Evolutionary conservation across 768 basidiomycete species (phyloP), one percentile per base, ranked within the genome.

Genomic region (Leccinum disarticulatum): DNA sequence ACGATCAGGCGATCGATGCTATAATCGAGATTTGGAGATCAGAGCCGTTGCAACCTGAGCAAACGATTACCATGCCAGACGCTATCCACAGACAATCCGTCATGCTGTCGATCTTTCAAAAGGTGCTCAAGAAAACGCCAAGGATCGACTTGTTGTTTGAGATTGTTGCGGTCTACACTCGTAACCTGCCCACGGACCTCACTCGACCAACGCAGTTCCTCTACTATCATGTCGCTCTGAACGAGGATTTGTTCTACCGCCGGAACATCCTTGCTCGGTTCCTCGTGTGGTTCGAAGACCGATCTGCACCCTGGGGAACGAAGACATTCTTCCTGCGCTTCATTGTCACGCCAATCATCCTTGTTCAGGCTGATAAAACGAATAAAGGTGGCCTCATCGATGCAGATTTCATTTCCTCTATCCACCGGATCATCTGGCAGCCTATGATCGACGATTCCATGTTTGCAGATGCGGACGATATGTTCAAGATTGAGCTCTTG

Each of bases 61-160:
- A 76, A 56, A 72, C 75, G 11, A 76, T 76, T n/a, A 67, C 75
- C 43, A 71, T 78, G 25, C 79, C 79, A 1, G 86, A 88, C 30
- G 68, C 79, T 47, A 78, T 82, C 15, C 85, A 84, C 59, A 78
- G 85, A 58, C 86, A 88, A 63, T 78, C 81, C 6, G 73, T 92
- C 52, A 80, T 94, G 65, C 74, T 93, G 43, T 80, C 84, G 6
- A 85, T 98, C 61, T 94, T 98, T 74, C 84, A 87, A 63, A 83
- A 84, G 55, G 84, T 85, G 0, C 77, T 93, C 50, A 79, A 86
- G 63, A 80, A 84, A 55, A 80, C 83, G n/a, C 84, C 87, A 47
- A 88, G 93, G 49, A 83, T 97, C 51, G 92, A 96, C 66, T 77
- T 99, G 7, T 76, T 98, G 10, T 97, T 97, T 72, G 93, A 95